A percentile compares a stretch with the other conserved stretches of the same genome.
Conservation (phyloP, 768 basidiomycete genomes). For the Terana coerulea region DNA sequence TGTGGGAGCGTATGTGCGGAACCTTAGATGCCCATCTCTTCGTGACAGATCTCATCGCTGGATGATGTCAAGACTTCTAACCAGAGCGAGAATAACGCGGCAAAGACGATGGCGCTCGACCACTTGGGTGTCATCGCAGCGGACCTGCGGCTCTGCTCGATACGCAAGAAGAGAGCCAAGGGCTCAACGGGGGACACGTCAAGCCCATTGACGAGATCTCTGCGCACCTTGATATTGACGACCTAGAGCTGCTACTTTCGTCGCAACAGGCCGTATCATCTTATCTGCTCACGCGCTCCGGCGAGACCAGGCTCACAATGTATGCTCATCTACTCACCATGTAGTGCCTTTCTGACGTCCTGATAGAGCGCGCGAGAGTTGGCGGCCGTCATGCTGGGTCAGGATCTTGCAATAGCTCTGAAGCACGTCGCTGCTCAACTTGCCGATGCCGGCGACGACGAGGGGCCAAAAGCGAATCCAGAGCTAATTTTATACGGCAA, state of each 20-base stretch:
- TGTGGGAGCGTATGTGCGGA: too few relatives aligned
- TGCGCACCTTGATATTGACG: conserved; percentile 42
- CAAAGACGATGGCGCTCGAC: conserved; percentile 87
- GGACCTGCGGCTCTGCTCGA: conserved; percentile 55
- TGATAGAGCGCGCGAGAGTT: conserved; percentile 80
- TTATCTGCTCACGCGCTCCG: conserved; percentile 67
- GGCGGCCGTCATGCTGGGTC: conserved; percentile 73
- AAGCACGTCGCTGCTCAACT: conserved; percentile 53
- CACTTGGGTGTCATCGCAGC: conserved; percentile 93
- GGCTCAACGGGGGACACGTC: conserved; percentile 24
- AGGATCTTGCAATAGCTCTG: conserved; percentile 74
- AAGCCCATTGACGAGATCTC: conserved; percentile 74
- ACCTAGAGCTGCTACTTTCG: conserved; percentile 54
- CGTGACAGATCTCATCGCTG: conserved; percentile 65
- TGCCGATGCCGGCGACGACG: conserved; percentile 32
- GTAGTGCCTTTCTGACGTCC: neutral
- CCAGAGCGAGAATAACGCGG: conserved; percentile 72
- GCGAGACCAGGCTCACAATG: conserved; percentile 83
- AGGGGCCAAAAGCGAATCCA: conserved; percentile 26
- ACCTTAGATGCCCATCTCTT: neutral
- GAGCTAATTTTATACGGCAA: conserved; percentile 48
- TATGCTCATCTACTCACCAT: conserved; percentile 30
- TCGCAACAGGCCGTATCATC: conserved; percentile 62
- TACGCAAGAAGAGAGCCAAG: conserved; percentile 33
- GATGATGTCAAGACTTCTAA: conserved; percentile 74